Base-by-base conservation (phyloP, 2,329 filamentous ascomycete species). In the Fusarium duplospermum region DNA sequence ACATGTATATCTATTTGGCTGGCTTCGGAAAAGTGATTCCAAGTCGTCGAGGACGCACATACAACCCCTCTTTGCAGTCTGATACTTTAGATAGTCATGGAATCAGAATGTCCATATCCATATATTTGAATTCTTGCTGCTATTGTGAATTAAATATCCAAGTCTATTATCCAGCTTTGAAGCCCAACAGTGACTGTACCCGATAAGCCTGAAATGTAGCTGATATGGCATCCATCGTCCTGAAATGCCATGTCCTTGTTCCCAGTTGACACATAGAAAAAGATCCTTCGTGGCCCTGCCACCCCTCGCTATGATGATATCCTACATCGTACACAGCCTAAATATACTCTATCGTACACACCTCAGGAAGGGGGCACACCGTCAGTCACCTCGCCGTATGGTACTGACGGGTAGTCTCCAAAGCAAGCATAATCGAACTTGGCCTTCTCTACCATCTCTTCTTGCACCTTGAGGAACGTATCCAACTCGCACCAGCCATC, bases 401-500 rank as follows among this genome's bases (percentile, higher is more conserved):
- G 77, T n/a, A 80, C 68, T 5, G 73, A 66, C 3, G 77, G 67
- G 40, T 83, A 83, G 11, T 92, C 84, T 1, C 89, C 92, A 79
- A 90, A 91, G 78, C 93, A 95, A 40, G 91, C 88, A 77, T 89
- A 87, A 18, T 93, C 88, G 77, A 89, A 94, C 76, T 89, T 82
- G 4, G 92, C 91, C 70, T 86, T 82, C 20, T 84, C 85, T 38
- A 89, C 80, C 86, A 91, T 91, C 70, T 83, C 84, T 69, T 90
- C 85, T 82, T 93, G 90, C 6, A 91, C 84, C 69, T 88, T 81
- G 50, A 95, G 77, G 77, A 95, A 94, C 0, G 91, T 91, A 4
- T 87, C 86, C 58, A 95, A 80, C 79, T 94, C 92, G 79, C 93
- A 95, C 93, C 93, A 95, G 1, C 93, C 93, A 80, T 95, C 93